Evolutionary conservation across 495 filamentous ascomycete genomes (phyloP), one percentile per base, ranked within the genome.

Genomic region (Penicillium chermesinum): DNA sequence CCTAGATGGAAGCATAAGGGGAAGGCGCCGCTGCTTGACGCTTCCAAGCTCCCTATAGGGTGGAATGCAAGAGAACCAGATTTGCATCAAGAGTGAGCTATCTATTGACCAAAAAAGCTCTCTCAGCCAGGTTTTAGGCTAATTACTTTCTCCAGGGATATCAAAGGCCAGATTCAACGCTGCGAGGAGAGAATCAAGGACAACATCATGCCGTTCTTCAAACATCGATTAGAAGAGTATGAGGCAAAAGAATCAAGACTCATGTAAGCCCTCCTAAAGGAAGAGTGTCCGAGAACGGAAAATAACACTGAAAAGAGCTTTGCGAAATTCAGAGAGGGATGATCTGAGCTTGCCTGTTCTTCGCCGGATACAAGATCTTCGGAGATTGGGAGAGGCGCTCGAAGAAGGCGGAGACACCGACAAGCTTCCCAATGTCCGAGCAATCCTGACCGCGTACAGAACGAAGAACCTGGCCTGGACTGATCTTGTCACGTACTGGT

Each of bases 401-500:
- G 25, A 30, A 30, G 25, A 10, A 30, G 5, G 10, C 5, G 25
- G 10, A 4, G 5, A 4, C 25, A 30, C 10, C 5, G 25, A 10
- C 25, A 4, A 30, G 13, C 1, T 35, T 4, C 2, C 22, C 2
- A 41, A 41, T 15, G 21, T 48, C 0, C 3, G 1, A 3, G 36
- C 45, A 2, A 15, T 48, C 7, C 19, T 48, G 10, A 10, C 2
- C 7, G 45, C 35, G 14, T 48, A 48, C 13, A 7, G 22, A 34
- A 12, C 37, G n/a, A 3, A 17, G 5, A 15, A 41, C 12, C 20
- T 41, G 7, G 45, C 38, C 0, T 48, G 45, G 45, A 15, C 37
- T 2, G 45, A 36, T 4, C 45, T 48, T 10, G 45, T 48, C 1
- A 48, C 45, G 3, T 48, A 48, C 45, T 48, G 45, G 45, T 41